Conservation (phyloP, 192 early-diverging fungal genomes). For the Radiomyces spectabilis region DNA sequence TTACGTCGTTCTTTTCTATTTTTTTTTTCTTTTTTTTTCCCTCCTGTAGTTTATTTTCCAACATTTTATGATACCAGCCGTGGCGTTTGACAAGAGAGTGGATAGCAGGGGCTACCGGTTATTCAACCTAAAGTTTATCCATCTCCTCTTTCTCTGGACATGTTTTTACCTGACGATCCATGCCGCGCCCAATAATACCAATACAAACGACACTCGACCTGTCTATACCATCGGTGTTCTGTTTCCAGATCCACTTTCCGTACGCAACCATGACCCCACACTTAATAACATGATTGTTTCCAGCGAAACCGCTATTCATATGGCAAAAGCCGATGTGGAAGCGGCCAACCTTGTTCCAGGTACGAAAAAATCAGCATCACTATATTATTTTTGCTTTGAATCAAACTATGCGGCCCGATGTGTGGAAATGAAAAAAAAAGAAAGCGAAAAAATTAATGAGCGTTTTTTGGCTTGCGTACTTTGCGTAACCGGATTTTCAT, state of each 20-base stretch:
- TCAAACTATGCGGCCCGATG: too few relatives aligned
- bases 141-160: too few relatives aligned
- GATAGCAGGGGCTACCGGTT: too few relatives aligned
- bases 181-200: conserved; percentile 1
- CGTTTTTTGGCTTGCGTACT: neutral
- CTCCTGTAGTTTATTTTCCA: conserved; percentile 1
- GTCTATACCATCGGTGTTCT: conserved; percentile 11
- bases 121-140: too few relatives aligned
- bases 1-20: neutral
- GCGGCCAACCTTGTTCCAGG: conserved; percentile 7
- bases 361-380: too few relatives aligned
- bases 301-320: conserved; percentile 6
- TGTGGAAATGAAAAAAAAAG: neutral
- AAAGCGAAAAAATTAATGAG: neutral
- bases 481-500: neutral
- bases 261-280: neutral
- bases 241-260: neutral
- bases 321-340: neutral
- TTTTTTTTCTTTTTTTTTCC: neutral
- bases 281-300: conserved; percentile 19
- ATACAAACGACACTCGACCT: neutral
- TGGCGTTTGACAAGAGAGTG: too few relatives aligned
- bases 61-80: too few relatives aligned
- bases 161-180: too few relatives aligned
- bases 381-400: too few relatives aligned